Conservation (phyloP, 805 yeast genomes). For the Metschnikowia dekortorum region DNA sequence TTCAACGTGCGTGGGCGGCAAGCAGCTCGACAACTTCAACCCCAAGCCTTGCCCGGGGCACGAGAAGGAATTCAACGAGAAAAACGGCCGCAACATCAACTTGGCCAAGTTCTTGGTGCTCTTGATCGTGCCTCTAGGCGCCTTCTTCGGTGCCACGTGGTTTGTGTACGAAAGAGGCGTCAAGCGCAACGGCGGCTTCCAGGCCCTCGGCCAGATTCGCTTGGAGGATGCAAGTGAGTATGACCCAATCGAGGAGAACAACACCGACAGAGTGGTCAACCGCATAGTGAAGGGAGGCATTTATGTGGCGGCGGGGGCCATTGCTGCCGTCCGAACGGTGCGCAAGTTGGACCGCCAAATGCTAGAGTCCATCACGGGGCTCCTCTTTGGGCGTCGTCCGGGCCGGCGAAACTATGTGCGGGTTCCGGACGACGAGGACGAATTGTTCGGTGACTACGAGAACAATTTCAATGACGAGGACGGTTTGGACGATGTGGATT, state of each 20-base stretch:
- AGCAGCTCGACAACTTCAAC: slow-evolving; percentile 59
- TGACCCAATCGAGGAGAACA: slow-evolving; percentile 59
- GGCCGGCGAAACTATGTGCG: slow-evolving; percentile 39
- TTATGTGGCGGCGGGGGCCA: slow-evolving; percentile 36
- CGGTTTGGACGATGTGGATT: slow-evolving; percentile 22
- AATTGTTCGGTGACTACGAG: slow-evolving; percentile 38
- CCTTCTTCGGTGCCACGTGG: slow-evolving; percentile 52
- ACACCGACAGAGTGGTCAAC: slow-evolving; percentile 56
- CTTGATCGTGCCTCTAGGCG: slow-evolving; percentile 54
- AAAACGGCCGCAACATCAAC: slow-evolving; percentile 50
- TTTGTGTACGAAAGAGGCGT: slow-evolving; percentile 79
- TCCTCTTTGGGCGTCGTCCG: slow-evolving; percentile 33
- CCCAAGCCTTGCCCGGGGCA: slow-evolving; percentile 87
- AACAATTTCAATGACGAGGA: slow-evolving; percentile 37
- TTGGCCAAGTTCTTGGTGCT: slow-evolving; percentile 48
- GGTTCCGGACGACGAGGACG: slow-evolving; percentile 41
- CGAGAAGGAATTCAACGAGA: slow-evolving; percentile 53
- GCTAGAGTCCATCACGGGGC: slow-evolving; percentile 27
- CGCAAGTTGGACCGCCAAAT: slow-evolving; percentile 30
- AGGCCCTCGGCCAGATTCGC: slow-evolving; percentile 79
- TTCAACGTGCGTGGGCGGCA: slow-evolving; percentile 83
- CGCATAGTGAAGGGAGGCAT: slow-evolving; percentile 56
- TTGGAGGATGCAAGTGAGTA: slow-evolving; percentile 63
- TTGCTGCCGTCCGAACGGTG: slow-evolving; percentile 32
- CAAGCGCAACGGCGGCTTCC: slow-evolving; percentile 70